A percentile compares a stretch with the other conserved stretches of the same genome.
These are phyloP conservation scores for Diaporthe eres DNA, from an alignment of 2,329 filamentous ascomycete species.

Conservation along the genomic window DNA sequence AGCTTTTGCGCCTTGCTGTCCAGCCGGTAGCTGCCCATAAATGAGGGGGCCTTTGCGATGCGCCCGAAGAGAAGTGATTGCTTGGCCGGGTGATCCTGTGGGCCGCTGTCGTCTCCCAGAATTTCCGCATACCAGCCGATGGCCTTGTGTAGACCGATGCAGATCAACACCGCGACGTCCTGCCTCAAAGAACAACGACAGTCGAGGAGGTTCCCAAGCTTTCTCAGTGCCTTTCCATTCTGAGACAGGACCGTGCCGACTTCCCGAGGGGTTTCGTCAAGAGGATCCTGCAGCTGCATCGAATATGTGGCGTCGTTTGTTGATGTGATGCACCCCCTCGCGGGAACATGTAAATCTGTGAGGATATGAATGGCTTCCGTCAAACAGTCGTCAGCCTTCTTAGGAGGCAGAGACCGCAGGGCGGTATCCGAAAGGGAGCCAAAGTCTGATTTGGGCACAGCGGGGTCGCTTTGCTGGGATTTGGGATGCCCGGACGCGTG, in stretches of 20 bases:
- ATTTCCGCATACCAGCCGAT: slow-evolving; percentile 21
- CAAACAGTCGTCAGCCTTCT: slow-evolving; percentile 8
- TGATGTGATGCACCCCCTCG: slow-evolving; percentile 6
- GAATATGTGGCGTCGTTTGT: slow-evolving; percentile 6
- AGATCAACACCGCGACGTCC: neutral
- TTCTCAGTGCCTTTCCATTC: neutral
- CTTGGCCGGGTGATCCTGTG: neutral
- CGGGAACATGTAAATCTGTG: neutral
- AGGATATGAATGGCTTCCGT: slow-evolving; percentile 5
- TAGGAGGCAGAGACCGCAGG: neutral
- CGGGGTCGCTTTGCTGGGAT: neutral
- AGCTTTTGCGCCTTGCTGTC: slow-evolving; percentile 9
- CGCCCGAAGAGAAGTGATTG: slow-evolving; percentile 13
- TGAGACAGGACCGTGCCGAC: slow-evolving; percentile 12
- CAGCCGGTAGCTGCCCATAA: slow-evolving; percentile 11
- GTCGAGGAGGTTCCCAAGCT: slow-evolving; percentile 13
- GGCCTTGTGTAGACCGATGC: slow-evolving; percentile 5
- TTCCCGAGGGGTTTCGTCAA: slow-evolving; percentile 6
- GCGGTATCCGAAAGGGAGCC: neutral
- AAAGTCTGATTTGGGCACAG: neutral
- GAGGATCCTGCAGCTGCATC: slow-evolving; percentile 3
- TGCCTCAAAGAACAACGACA: slow-evolving; percentile 7
- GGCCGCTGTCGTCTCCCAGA: slow-evolving; percentile 2
- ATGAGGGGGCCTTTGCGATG: slow-evolving; percentile 2
- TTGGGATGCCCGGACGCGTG: neutral